A percentile compares a stretch with the other conserved stretches of the same genome.
Conservation (phyloP, 2,329 filamentous ascomycete genomes). For the Emydomyces testavorans region DNA sequence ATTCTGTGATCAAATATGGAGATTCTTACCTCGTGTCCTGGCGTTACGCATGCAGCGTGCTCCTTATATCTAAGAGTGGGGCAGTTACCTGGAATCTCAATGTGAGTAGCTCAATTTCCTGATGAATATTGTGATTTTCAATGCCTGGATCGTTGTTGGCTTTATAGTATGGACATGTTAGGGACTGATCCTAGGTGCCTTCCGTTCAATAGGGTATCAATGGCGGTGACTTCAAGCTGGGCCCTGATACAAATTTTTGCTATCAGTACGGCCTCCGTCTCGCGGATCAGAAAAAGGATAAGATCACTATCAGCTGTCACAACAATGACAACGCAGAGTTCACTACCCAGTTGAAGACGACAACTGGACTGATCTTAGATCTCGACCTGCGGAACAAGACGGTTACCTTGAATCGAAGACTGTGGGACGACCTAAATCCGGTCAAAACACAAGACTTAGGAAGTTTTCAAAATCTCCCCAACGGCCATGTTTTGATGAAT, state of each 20-base stretch:
- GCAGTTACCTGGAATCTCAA: constrained; percentile 12
- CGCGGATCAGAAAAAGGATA: background rate
- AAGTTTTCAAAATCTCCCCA: constrained; percentile 9
- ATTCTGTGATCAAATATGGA: constrained; percentile 12
- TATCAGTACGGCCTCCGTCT: constrained; percentile 13
- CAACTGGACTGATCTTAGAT: constrained; percentile 13
- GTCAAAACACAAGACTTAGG: constrained; percentile 8
- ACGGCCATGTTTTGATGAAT: constrained; percentile 8
- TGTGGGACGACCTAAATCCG: constrained; percentile 5
- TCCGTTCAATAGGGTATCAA: constrained; percentile 11
- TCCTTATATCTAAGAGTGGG: constrained; percentile 5
- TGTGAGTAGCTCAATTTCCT: constrained; percentile 7
- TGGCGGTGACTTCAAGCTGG: constrained; percentile 16
- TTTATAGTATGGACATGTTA: background rate
- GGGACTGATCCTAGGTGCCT: background rate
- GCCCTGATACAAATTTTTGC: constrained; percentile 12
- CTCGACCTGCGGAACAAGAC: constrained; percentile 9
- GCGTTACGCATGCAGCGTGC: constrained; percentile 9
- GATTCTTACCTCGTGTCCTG: constrained; percentile 14
- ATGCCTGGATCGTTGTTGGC: background rate
- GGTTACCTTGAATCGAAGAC: constrained; percentile 1
- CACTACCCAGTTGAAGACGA: background rate
- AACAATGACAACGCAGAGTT: constrained; percentile 12
- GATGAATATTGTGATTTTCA: background rate
- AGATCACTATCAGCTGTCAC: constrained; percentile 5